These are phyloP conservation scores for Fusarium sp. DNA, from an alignment of 2,329 filamentous ascomycete species.

Conservation along the genomic window DNA sequence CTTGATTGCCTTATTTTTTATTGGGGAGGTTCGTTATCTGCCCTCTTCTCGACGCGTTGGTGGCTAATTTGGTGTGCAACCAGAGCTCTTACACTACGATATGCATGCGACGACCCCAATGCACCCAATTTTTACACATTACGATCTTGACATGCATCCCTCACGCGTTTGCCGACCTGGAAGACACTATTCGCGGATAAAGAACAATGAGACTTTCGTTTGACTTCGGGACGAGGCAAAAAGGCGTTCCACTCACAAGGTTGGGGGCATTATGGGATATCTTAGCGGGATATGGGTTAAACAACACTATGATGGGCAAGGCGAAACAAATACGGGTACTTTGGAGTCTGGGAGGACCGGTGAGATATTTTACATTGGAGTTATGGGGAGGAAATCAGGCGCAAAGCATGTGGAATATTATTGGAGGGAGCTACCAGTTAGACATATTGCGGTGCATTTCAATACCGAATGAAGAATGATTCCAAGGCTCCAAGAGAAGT, in stretches of 20 bases:
- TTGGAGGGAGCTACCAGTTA: constrained; percentile 13
- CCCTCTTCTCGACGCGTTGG: not conserved
- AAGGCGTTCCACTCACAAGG: constrained; percentile 14
- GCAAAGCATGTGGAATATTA: constrained; percentile 22
- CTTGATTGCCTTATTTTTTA: not conserved
- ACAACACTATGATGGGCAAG: constrained; percentile 9
- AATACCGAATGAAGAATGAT: not conserved
- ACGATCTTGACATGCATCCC: constrained; percentile 13
- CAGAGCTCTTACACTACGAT: not conserved
- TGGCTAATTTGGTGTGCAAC: not conserved
- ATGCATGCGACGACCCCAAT: not conserved
- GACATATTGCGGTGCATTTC: constrained; percentile 10
- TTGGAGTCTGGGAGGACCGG: constrained; percentile 22
- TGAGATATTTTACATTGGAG: constrained; percentile 28
- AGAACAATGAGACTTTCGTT: constrained; percentile 20
- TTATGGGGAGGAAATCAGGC: constrained; percentile 4
- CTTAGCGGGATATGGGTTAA: constrained; percentile 4
- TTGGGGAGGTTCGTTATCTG: not conserved
- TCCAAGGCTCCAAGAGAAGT: constrained; percentile 1
- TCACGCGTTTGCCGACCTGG: not conserved
- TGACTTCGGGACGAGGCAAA: constrained; percentile 20
- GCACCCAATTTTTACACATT: not conserved
- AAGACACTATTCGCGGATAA: not conserved
- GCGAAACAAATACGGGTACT: constrained; percentile 18
- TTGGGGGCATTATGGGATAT: not conserved